Base-by-base conservation (phyloP, 768 basidiomycete species). In the Xerocomellus dryophilus region DNA sequence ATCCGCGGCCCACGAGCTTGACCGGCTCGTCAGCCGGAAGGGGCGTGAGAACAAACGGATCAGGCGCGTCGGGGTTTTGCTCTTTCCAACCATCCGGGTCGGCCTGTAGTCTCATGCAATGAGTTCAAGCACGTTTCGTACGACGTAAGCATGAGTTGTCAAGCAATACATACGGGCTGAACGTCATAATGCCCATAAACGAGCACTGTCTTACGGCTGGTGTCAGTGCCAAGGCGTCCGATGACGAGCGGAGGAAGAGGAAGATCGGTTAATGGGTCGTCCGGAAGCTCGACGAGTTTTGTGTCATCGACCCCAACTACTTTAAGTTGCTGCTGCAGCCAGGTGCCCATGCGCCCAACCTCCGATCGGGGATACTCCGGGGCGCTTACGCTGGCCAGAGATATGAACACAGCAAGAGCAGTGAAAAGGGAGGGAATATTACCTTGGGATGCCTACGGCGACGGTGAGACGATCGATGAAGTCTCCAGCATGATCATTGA, bases 171-270 rank as follows among this genome's bases (percentile, higher is more conserved):
- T 7, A 88, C 88, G 10, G 93, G 92, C 66, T 94, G 93, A 5
- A 95, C 93, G 64, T 95, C 92, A 64, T 90, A 94, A 69, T 95
- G 93, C 4, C 89, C 91, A 66, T 95, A 96, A 23, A 95, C 73
- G 38, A 94, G 79, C 36, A 96, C 82, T 0, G 92, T 96, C 80
- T 50, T 29, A 27, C 27, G 27, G 27, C 27, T 9, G n/a, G 20
- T 25, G 34, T 27, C 17, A 11, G 17, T 12, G n/a, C 9, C 23
- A 6, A 43, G 8, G 34, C 18, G 34, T 36, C 50, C 50, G 6
- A 21, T 35, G 50, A 51, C 42, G 42, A 51, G 42, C 32, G 50
- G 43, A 18, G 50, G 50, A 29, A 51, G 43, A 25, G 17, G 25
- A 27, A 29, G 43, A 2, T 27, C 2, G 9, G 42, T 43, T 8